Evolutionary conservation across 106 monocot species (phyloP), one percentile per base, ranked within the genome.

Genomic region (Apostasia shenzhenica): DNA sequence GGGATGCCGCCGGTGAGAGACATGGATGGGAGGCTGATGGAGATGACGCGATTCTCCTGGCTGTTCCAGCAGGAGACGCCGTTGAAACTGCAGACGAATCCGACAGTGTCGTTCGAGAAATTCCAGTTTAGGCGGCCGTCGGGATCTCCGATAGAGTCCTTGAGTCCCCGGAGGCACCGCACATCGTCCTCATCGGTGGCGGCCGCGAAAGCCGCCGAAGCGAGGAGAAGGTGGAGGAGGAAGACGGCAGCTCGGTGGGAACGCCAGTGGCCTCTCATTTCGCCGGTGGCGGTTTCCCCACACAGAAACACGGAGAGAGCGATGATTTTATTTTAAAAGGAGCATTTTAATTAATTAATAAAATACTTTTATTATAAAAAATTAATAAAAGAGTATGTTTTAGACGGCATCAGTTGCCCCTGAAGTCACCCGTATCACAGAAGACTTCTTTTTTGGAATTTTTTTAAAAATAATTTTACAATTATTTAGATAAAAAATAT

Each of bases 41-140:
- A 52, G 14, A 78, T 14, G 54, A 83, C 66, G 26, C 82, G 82
- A 41, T 83, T 83, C 82, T 83, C 78, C 44, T 65, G 57, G 8
- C 2, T 0, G 57, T 83, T 83, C 82, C 75, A 83, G 71, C 75
- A 83, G 44, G 40, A 53, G 55, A 83, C 61, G 38, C 75, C 78
- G 64, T 42, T 37, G 73, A 78, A 73, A 68, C 54, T 57, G 69
- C 73, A 68, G 75, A 75, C 41, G 75, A 58, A 55, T n/a, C 75
- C 75, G n/a, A 66, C 52, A 38, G 45, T 43, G 12, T 42, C n/a
- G 62, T 65, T 70, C 69, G 58, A 45, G 69, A 77, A 66, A 69
- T 70, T 73, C 73, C 82, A 77, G 8, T 42, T 8, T 42, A 77
- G 64, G 54, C 0, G 37, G 41, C 57, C 68, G 50, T 3, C 10